Evolutionary conservation across 495 filamentous ascomycete genomes (phyloP).

Genomic region (Tuber umbilicatum): DNA sequence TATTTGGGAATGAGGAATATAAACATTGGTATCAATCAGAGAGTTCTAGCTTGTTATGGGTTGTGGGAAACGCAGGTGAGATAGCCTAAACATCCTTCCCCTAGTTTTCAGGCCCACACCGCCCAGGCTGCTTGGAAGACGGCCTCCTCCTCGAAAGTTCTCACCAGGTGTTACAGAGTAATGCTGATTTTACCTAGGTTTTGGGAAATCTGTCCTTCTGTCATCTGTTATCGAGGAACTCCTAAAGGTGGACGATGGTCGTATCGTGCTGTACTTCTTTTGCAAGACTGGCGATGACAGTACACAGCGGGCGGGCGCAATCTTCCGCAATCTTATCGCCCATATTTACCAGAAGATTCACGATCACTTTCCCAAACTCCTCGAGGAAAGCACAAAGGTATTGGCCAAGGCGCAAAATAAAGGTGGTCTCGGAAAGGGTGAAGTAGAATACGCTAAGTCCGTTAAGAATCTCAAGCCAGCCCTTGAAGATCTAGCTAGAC

Average conservation of each 20-base stretch:
- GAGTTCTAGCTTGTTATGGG: constrained; percentile 15
- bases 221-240: constrained; percentile 13
- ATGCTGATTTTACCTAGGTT: constrained; percentile 5
- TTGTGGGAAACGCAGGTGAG: constrained; percentile 19
- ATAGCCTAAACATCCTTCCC: background rate
- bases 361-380: constrained; percentile 2
- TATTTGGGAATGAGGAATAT: constrained; percentile 14
- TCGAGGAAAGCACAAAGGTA: constrained; percentile 6
- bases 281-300: constrained; percentile 21
- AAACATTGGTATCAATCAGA: constrained; percentile 7
- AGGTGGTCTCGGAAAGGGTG: constrained; percentile 1
- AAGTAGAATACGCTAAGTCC: constrained; percentile 12
- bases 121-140: background rate
- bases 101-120: background rate
- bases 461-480: constrained; percentile 15
- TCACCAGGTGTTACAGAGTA: background rate
- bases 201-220: constrained; percentile 22
- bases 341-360: constrained; percentile 15
- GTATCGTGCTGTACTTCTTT: constrained; percentile 19
- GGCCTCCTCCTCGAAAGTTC: background rate
- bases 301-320: constrained; percentile 16
- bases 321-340: constrained; percentile 15
- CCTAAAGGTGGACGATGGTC: constrained; percentile 1
- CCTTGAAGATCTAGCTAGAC: constrained; percentile 8
- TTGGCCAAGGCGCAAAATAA: constrained; percentile 8